Evolutionary conservation across 768 basidiomycete genomes (phyloP).

Genomic region (Paxillus ammoniavirescens): DNA sequence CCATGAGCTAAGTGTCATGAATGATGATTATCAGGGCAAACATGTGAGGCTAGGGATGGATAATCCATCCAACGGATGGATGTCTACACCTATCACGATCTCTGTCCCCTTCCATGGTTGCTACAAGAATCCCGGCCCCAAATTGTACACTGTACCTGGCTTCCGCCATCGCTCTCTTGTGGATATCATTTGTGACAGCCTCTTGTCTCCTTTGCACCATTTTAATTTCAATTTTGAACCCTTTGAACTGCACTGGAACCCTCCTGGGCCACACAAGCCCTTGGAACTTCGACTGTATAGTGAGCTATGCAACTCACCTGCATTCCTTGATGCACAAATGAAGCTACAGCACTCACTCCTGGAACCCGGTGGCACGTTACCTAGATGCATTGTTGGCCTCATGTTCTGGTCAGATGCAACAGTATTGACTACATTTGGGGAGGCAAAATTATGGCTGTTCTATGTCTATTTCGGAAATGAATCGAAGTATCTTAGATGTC

Average conservation of each 20-base stretch:
- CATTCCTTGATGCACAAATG: conserved; percentile 15
- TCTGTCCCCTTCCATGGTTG: conserved; percentile 1
- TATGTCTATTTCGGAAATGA: conserved; percentile 24
- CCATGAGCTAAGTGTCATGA: conserved; percentile 4
- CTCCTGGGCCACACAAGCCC: neutral
- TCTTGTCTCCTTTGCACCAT: conserved; percentile 1
- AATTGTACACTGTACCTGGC: neutral
- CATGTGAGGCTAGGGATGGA: neutral
- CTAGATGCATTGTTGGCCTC: conserved; percentile 18
- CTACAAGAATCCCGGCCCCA: neutral
- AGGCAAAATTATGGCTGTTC: conserved; percentile 24
- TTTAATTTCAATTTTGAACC: conserved; percentile 18
- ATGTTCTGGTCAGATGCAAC: conserved; percentile 32
- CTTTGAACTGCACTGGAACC: conserved; percentile 15
- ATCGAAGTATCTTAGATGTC: conserved; percentile 21
- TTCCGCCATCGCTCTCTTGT: conserved; percentile 15
- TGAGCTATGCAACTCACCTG: conserved; percentile 14
- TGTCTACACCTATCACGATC: neutral
- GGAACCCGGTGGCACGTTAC: conserved; percentile 12
- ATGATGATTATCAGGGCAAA: neutral
- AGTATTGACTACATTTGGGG: conserved; percentile 31
- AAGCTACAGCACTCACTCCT: conserved; percentile 11
- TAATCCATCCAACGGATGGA: neutral
- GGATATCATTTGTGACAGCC: conserved; percentile 11
- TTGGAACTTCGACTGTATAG: conserved; percentile 6